Evolutionary conservation across 352 stramenopile genomes (phyloP).

Genomic region (Globisporangium lucens): DNA sequence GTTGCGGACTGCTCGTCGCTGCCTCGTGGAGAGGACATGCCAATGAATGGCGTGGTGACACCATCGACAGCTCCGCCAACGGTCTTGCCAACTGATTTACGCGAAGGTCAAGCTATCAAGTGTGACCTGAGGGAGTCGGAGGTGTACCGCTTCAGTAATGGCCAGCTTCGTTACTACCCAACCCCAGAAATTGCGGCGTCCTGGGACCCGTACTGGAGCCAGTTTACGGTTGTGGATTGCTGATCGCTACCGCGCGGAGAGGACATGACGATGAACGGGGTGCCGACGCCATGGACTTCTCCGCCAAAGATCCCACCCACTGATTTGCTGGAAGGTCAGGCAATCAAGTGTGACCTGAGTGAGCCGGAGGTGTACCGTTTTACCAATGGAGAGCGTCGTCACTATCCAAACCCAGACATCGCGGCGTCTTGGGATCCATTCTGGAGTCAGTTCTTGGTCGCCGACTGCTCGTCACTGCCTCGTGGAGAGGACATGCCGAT

Average conservation of each 20-base stretch:
- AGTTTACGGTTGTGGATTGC: constrained; percentile 17
- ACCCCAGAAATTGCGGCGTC: constrained; percentile 17
- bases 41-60: no score
- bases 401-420: constrained; percentile 16
- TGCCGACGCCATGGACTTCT: background rate
- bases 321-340: background rate
- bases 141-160: constrained; percentile 18
- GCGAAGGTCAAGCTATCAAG: constrained; percentile 26
- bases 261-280: constrained; percentile 13
- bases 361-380: constrained; percentile 16
- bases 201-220: constrained; percentile 23
- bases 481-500: constrained; percentile 18
- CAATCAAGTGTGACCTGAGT: constrained; percentile 19
- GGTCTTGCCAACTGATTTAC: background rate
- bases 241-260: constrained; percentile 9
- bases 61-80: no score
- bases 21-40: constrained; percentile 10
- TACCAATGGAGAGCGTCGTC: constrained; percentile 6
- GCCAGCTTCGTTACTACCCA: constrained; percentile 20
- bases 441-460: constrained; percentile 11
- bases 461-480: constrained; percentile 18
- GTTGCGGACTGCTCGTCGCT: constrained; percentile 19
- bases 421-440: constrained; percentile 21
- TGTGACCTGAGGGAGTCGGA: constrained; percentile 9
- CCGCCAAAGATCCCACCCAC: background rate